phyloP scores from a whole-genome alignment of 768 basidiomycete species.

The Leccinellum luteum region DNA sequence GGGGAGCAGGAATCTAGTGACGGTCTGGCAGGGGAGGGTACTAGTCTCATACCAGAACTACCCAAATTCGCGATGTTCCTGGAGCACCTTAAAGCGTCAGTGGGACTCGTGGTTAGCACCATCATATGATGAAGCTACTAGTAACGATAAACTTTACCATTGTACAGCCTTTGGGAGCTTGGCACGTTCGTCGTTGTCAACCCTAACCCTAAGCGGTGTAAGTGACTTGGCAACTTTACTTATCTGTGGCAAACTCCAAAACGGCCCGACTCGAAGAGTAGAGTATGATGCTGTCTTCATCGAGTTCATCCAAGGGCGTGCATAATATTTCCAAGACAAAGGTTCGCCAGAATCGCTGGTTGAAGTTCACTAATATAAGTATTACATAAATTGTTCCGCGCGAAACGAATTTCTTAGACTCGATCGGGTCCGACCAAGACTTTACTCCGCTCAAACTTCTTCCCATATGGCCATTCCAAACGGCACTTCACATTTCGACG shows the following conservation, averaged over 20 bases:
- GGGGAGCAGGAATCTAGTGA: no score
- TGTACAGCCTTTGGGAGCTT: neutral
- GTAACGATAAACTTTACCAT: neutral
- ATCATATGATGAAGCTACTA: neutral
- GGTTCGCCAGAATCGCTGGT: neutral
- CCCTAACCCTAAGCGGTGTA: constrained; percentile 2
- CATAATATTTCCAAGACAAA: neutral
- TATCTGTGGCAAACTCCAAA: neutral
- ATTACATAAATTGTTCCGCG: no score
- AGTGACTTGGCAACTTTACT: neutral
- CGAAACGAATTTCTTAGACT: neutral
- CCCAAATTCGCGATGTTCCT: constrained; percentile 8
- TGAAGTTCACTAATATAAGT: no score
- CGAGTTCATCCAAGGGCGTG: neutral
- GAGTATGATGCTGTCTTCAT: neutral
- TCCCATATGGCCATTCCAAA: constrained; percentile 42
- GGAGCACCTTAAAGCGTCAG: neutral
- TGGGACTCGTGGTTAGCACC: neutral
- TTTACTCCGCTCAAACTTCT: neutral
- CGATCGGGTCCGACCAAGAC: no score
- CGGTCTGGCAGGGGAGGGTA: neutral
- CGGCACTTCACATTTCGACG: constrained; percentile 28
- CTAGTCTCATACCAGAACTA: constrained; percentile 4
- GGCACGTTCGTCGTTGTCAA: constrained; percentile 15
- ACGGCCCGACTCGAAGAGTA: neutral